Evolutionary conservation across 768 basidiomycete species (phyloP).

Genomic region (Ramaria sp.): DNA sequence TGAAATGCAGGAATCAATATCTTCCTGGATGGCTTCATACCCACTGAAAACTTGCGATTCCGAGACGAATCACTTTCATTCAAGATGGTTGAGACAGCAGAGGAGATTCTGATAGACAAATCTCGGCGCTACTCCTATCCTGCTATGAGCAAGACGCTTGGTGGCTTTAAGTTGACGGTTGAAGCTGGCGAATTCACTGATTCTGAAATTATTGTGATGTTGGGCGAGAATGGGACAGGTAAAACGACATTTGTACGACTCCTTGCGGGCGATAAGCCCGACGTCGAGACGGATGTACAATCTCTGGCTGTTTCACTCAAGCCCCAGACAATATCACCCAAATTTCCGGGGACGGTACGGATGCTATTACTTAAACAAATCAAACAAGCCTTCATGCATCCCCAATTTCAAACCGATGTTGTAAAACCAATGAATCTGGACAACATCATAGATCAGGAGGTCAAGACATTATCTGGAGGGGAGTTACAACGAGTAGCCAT

Average conservation of each 20-base stretch:
- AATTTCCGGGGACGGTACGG: constrained; percentile 94
- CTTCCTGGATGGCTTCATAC: constrained; percentile 97
- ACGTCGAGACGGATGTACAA: constrained; percentile 73
- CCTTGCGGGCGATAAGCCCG: constrained; percentile 87
- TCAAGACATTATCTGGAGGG: constrained; percentile 96
- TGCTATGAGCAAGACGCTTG: constrained; percentile 93
- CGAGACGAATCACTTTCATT: constrained; percentile 91
- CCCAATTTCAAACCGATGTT: constrained; percentile 99
- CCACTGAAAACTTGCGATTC: constrained; percentile 97
- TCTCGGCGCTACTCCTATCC: constrained; percentile 89
- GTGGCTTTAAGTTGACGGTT: constrained; percentile 90
- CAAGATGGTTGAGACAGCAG: constrained; percentile 95
- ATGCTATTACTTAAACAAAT: constrained; percentile 92
- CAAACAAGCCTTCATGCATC: constrained; percentile 93
- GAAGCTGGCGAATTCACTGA: constrained; percentile 90
- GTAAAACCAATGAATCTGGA: constrained; percentile 97
- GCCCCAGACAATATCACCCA: constrained; percentile 97
- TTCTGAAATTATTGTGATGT: constrained; percentile 98
- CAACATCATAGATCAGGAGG: constrained; percentile 92
- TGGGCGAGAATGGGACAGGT: constrained; percentile 98
- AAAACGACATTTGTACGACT: constrained; percentile 98
- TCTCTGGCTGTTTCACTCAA: constrained; percentile 86
- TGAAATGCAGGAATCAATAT: constrained; percentile 81
- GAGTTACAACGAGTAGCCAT: constrained; percentile 97
- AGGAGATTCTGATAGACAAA: constrained; percentile 80